Evolutionary conservation across 164 flowering plant genomes (phyloP).

Genomic region (Cinnamomum chago): DNA sequence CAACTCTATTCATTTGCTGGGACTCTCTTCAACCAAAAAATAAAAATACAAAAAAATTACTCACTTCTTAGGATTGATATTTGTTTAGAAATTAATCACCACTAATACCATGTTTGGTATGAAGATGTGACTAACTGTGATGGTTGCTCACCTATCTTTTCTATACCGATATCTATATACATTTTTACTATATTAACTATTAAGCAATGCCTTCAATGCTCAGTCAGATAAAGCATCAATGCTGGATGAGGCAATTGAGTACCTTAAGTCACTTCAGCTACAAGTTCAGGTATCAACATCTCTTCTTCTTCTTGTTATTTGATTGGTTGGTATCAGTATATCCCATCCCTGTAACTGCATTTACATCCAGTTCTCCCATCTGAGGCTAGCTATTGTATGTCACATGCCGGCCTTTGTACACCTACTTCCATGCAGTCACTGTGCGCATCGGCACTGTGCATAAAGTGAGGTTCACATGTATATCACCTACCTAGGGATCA

Average conservation of each 20-base stretch:
- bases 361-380: too few relatives aligned
- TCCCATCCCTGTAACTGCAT: too few relatives aligned
- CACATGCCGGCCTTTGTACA: too few relatives aligned
- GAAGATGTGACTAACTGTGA: background rate
- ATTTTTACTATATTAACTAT: background rate
- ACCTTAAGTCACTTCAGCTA: constrained; percentile 82
- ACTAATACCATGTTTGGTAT: background rate
- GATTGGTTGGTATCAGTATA: too few relatives aligned
- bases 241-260: constrained; percentile 94
- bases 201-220: background rate
- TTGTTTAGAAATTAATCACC: background rate
- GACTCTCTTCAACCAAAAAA: background rate
- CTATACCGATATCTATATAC: background rate
- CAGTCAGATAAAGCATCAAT: constrained; percentile 97
- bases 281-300: constrained; percentile 73
- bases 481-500: too few relatives aligned
- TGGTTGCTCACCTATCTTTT: background rate
- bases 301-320: too few relatives aligned
- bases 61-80: background rate
- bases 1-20: background rate
- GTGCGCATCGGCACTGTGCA: too few relatives aligned
- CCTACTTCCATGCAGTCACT: too few relatives aligned
- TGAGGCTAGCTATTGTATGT: too few relatives aligned
- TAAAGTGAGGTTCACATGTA: too few relatives aligned
- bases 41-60: too few relatives aligned